phyloP scores from a whole-genome alignment of 768 basidiomycete species.

The Collybia nuda region DNA sequence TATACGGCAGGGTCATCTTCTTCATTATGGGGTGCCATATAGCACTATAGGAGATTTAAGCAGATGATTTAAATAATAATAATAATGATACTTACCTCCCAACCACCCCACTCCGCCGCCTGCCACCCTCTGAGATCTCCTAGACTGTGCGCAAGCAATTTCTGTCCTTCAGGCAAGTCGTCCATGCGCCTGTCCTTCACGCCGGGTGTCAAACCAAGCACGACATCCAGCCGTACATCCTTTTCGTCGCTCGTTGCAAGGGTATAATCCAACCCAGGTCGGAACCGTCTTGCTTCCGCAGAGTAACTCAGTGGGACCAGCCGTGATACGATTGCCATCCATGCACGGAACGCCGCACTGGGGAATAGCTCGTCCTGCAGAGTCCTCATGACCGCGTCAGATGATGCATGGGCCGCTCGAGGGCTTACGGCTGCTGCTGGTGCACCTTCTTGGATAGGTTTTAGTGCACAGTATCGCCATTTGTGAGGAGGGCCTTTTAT shows the following conservation, averaged over 20 bases:
- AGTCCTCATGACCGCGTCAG: slow-evolving; percentile 58
- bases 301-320: slow-evolving; percentile 71
- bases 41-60: slow-evolving; percentile 55
- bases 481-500: slow-evolving; percentile 91
- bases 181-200: slow-evolving; percentile 31
- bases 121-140: slow-evolving; percentile 55
- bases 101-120: slow-evolving; percentile 83
- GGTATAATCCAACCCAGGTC: slow-evolving; percentile 94
- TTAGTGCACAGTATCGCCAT: slow-evolving; percentile 85
- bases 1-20: slow-evolving; percentile 97
- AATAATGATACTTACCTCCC: slow-evolving; percentile 66
- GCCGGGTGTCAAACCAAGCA: slow-evolving; percentile 82
- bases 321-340: slow-evolving; percentile 73
- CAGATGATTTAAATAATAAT: slow-evolving; percentile 5
- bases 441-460: slow-evolving; percentile 31
- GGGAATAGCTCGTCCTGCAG: slow-evolving; percentile 81
- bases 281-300: slow-evolving; percentile 84
- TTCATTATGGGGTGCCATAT: slow-evolving; percentile 92
- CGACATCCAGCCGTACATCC: slow-evolving; percentile 82
- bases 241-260: slow-evolving; percentile 85
- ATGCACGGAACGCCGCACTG: slow-evolving; percentile 84
- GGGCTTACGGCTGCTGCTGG: slow-evolving; percentile 49
- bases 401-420: slow-evolving; percentile 49
- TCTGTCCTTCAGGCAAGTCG: slow-evolving; percentile 22
- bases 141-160: slow-evolving; percentile 23